Conservation (phyloP, 148 eudicot species). For the Vaccinium corymbosum region DNA sequence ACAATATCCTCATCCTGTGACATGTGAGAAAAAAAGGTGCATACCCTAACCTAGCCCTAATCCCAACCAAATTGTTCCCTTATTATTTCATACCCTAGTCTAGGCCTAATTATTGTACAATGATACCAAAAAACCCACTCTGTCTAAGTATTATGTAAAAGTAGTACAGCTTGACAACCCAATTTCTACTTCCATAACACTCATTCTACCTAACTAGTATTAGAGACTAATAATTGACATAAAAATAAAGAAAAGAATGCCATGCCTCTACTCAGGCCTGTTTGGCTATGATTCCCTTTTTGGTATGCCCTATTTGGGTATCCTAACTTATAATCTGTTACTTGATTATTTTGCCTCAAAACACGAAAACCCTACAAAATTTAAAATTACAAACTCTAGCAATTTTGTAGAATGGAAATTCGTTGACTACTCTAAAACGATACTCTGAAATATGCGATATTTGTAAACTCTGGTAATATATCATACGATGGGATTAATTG, state of each 20-base stretch:
- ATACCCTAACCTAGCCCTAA: neutral
- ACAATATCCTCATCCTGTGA: neutral
- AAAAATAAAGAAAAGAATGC: too few species aligned
- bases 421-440: neutral
- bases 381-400: neutral
- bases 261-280: too few species aligned
- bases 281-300: too few species aligned
- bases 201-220: neutral
- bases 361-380: neutral
- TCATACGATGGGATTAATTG: neutral
- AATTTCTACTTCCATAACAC: neutral
- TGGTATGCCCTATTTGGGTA: too few species aligned
- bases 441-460: neutral
- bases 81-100: neutral
- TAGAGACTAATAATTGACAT: neutral
- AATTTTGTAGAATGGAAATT: neutral
- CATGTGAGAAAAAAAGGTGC: neutral
- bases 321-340: neutral
- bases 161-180: neutral
- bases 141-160: neutral
- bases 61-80: neutral
- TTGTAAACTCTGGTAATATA: neutral
- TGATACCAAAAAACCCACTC: neutral
- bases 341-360: neutral
- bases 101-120: neutral